Evolutionary conservation across 208 protist genomes (phyloP).

Genomic region (Novymonas esmeraldas): DNA sequence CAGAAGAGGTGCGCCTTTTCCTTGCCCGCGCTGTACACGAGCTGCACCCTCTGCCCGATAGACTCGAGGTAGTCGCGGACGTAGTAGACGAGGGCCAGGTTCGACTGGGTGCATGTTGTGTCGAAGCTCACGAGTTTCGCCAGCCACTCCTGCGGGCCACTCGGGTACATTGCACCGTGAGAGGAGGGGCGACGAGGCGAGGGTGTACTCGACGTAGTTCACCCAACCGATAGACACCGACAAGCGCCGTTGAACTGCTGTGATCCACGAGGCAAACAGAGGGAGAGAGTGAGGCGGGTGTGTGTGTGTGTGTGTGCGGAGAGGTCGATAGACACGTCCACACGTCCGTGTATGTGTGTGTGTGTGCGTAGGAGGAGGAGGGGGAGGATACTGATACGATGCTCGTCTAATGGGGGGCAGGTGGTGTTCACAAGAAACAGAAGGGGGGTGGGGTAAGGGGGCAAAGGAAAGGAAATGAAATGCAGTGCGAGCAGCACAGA

Average conservation of each 20-base stretch:
- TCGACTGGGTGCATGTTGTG: conserved; percentile 61
- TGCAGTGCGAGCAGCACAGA: too few species aligned
- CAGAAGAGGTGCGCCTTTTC: conserved; percentile 59
- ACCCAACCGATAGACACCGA: too few species aligned
- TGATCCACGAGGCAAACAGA: not conserved
- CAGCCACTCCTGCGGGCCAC: conserved; percentile 27
- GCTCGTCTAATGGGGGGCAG: too few species aligned
- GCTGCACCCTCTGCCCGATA: conserved; percentile 32
- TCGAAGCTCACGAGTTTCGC: conserved; percentile 63
- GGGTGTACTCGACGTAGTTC: not conserved
- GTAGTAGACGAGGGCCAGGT: conserved; percentile 50
- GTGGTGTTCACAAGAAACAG: too few species aligned
- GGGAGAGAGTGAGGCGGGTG: not conserved
- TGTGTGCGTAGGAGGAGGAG: too few species aligned
- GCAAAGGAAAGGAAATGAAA: too few species aligned
- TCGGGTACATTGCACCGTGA: conserved; percentile 1
- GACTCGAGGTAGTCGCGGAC: conserved; percentile 34
- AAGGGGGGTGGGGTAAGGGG: too few species aligned
- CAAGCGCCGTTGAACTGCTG: not conserved
- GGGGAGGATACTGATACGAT: too few species aligned
- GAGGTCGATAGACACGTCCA: too few species aligned
- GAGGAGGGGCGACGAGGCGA: not conserved
- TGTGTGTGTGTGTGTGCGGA: not conserved
- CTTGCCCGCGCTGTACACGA: conserved; percentile 36
- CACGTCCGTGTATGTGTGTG: too few species aligned